Evolutionary conservation across 805 yeast species (phyloP), one percentile per base, ranked within the genome.

Genomic region (Zygosaccharomyces gambellarensis): DNA sequence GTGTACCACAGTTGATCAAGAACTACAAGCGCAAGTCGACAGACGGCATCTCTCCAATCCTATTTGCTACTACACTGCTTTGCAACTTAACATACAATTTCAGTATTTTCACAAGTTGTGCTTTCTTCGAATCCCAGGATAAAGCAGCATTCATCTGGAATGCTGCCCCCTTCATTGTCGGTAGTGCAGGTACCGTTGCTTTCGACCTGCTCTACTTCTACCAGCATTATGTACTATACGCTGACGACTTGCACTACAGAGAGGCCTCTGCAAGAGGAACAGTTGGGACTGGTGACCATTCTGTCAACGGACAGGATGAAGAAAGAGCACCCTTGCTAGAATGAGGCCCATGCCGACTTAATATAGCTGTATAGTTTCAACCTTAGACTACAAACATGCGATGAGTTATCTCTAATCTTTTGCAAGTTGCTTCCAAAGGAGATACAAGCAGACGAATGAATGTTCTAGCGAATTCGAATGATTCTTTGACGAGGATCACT

Each of bases 1-100:
- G 98, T 53, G 65, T 89, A 42, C 98, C 98, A 1, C 98, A 90
- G 63, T 71, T 90, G 45, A 70, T 77, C 62, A 89, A 86, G 64
- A 90, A 90, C 68, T 83, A 80, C 63, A 58, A 71, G 46, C 74
- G 96, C 36, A 86, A 87, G 63, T 87, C 96, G 1, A 94, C 95
- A 0, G 83, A 85, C 30, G 97, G 97, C 2, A 73, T 90, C 2
- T 86, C 97, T 1, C 88, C 95, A 21, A 67, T 86, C 40, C 72
- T 90, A 22, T 90, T 90, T 65, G 79, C 79, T 9, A 80, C 92
- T 17, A 95, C 97, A 1, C 71, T 90, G 39, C 47, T 80, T 22
- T 96, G 95, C 3, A 92, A 92, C 65, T 56, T 82, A 32, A 78
- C 89, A 1, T 90, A 92, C 65, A 80, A 94, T 0, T 57, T 80